Evolutionary conservation across 1,139 yeast genomes (phyloP).

Genomic region (Kodamaea derodonti): DNA sequence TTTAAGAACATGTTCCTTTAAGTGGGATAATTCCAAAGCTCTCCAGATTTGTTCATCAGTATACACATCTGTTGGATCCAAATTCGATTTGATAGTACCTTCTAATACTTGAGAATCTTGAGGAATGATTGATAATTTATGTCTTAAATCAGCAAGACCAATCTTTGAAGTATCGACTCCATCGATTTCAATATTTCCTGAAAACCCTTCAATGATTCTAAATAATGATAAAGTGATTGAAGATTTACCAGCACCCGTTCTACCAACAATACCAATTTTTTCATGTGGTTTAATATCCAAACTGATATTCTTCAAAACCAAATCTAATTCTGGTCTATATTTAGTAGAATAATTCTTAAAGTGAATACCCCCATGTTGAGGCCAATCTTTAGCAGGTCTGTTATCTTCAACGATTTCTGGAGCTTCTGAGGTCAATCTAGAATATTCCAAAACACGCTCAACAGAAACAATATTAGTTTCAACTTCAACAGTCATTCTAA

Average conservation of each 20-base stretch:
- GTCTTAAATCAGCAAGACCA: constrained; percentile 83
- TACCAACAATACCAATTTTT: constrained; percentile 77
- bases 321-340: constrained; percentile 57
- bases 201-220: constrained; percentile 68
- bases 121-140: constrained; percentile 84
- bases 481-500: constrained; percentile 96
- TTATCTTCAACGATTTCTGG: constrained; percentile 65
- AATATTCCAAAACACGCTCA: constrained; percentile 88
- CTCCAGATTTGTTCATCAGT: constrained; percentile 81
- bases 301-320: constrained; percentile 53
- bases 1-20: constrained; percentile 64
- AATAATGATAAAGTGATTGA: constrained; percentile 70
- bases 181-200: constrained; percentile 75
- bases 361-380: constrained; percentile 50
- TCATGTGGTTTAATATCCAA: constrained; percentile 55
- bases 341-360: constrained; percentile 61
- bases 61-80: constrained; percentile 75
- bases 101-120: constrained; percentile 96
- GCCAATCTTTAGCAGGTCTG: constrained; percentile 68
- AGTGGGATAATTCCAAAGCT: constrained; percentile 79
- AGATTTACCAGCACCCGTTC: constrained; percentile 86
- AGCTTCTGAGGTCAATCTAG: constrained; percentile 73
- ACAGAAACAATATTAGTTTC: constrained; percentile 96
- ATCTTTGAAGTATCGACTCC: constrained; percentile 61
- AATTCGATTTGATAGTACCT: constrained; percentile 82